phyloP scores from a whole-genome alignment of 2,329 filamentous ascomycete species.

The Endothia cerciana region DNA sequence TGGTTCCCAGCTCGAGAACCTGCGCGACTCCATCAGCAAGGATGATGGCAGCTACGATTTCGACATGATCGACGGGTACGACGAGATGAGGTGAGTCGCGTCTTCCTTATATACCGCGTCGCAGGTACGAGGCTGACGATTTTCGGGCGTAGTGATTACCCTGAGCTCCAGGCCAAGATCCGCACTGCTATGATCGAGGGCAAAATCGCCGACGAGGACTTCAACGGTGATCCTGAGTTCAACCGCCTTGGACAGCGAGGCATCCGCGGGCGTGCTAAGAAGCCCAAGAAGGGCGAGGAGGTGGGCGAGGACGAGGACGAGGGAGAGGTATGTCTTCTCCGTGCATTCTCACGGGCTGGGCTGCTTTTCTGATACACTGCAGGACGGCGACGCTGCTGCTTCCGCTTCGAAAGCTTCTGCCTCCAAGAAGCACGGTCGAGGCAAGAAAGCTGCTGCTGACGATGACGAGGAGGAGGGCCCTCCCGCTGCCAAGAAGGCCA shows the following conservation, averaged over 20 bases:
- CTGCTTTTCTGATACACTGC: conserved; percentile 21
- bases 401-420: conserved; percentile 35
- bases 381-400: conserved; percentile 30
- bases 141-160: conserved; percentile 44
- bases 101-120: background rate
- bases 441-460: conserved; percentile 40
- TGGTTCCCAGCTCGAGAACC: conserved; percentile 69
- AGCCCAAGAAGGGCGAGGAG: conserved; percentile 41
- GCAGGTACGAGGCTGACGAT: conserved; percentile 13
- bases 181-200: conserved; percentile 72
- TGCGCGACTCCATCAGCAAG: conserved; percentile 59
- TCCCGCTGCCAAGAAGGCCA: conserved; percentile 43
- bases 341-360: conserved; percentile 17
- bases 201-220: conserved; percentile 83
- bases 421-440: conserved; percentile 41
- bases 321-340: conserved; percentile 23
- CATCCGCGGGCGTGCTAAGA: conserved; percentile 55
- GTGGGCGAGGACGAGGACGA: conserved; percentile 30
- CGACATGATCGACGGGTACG: conserved; percentile 77
- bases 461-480: conserved; percentile 38
- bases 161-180: conserved; percentile 74
- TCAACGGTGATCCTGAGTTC: conserved; percentile 78
- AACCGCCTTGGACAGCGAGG: conserved; percentile 71
- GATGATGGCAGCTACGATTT: conserved; percentile 58
- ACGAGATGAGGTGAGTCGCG: conserved; percentile 64